phyloP scores from a whole-genome alignment of 352 stramenopile genomes.

The Pelagophyceae sp. region DNA sequence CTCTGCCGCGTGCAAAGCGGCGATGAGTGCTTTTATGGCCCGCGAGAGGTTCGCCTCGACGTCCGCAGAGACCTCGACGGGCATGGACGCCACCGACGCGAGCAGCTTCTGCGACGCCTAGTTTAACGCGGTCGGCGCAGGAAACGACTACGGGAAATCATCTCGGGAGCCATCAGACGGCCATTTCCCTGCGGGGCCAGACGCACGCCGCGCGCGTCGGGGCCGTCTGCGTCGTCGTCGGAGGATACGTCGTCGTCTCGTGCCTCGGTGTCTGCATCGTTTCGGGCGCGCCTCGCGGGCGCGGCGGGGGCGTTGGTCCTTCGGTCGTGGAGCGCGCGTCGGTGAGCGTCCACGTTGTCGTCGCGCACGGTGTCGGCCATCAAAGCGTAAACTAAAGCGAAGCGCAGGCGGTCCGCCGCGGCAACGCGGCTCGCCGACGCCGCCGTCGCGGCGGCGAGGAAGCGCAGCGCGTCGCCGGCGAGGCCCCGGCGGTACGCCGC shows the following conservation, averaged over 20 bases:
- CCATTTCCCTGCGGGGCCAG: no score
- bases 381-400: constrained; percentile 9
- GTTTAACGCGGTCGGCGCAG: no score
- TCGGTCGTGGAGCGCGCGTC: neutral
- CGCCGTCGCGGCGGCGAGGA: neutral
- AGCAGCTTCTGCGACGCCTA: no score
- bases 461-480: neutral
- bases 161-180: no score
- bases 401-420: neutral
- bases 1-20: neutral
- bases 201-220: neutral
- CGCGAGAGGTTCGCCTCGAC: constrained; percentile 3
- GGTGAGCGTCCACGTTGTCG: neutral
- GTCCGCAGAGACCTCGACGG: neutral
- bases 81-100: neutral
- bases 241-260: neutral
- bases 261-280: neutral
- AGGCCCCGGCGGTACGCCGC: neutral
- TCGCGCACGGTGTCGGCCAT: neutral
- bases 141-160: no score
- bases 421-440: neutral
- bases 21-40: constrained; percentile 8
- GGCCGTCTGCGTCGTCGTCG: neutral
- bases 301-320: neutral
- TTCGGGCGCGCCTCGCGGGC: neutral